Evolutionary conservation across 208 protist genomes (phyloP), one percentile per base, ranked within the genome.

Genomic region (Trypanosoma lewisi): DNA sequence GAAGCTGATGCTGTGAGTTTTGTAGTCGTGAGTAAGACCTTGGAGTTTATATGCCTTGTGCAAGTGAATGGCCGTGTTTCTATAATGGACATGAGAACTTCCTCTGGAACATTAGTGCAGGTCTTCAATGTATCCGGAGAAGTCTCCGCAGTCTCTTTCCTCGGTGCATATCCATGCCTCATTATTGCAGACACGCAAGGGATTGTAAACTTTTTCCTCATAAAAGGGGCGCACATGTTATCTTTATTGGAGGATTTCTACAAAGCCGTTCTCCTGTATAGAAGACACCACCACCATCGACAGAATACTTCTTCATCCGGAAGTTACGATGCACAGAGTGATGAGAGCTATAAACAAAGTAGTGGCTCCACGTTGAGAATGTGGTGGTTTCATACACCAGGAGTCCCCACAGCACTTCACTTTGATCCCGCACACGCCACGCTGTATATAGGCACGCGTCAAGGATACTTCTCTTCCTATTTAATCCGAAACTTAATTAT

Each of bases 1-100:
- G 85, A 93, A 57, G 75, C 82, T 2, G 85, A 93, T 60, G 85
- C 81, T 12, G 85, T 93, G 52, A 82, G 81, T 42, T 73, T 93
- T 39, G 76, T 87, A 16, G 63, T 80, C 1, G 72, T 85, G 12
- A 93, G 85, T 54, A 42, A 59, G 2, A 60, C 75, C 3, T 63
- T 93, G 14, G 75, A 81, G n/a, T 61, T 87, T 1, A 45, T 85
- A 9, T 93, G 85, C 62, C 64, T 93, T 47, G 85, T 93, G 23
- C 85, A 88, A 47, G 75, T 85, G 8, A 89, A 82, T 55, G 85
- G 85, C 8, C 47, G 74, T 21, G 72, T 88, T 21, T 82, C 78
- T 3, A 58, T 93, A 12, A 63, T 93, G 53, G 82, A 89, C 31
- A 70, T 85, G 47, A 74, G 56, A 31, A 68, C 69, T 34, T 62